Percentiles rank a stretch among this genome's conserved stretches.
Conservation (phyloP, 139 green algal species). For the Picochlorum sp. region DNA sequence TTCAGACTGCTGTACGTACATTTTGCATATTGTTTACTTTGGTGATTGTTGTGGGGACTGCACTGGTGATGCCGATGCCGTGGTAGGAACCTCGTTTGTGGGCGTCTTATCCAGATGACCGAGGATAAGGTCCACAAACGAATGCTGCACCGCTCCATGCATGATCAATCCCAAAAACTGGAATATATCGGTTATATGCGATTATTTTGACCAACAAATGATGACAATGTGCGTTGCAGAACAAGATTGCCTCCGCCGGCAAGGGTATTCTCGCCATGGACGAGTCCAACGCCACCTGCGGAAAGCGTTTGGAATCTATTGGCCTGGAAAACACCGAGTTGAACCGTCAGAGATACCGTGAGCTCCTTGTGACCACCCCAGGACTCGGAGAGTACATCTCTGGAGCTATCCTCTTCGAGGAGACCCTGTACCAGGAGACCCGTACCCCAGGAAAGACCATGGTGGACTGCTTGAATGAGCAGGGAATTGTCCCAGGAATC, state of each 20-base stretch:
- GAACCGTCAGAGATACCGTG: constrained; percentile 93
- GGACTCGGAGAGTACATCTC: constrained; percentile 87
- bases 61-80: not conserved
- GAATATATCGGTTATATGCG: not conserved
- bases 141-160: not conserved
- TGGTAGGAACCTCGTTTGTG: not conserved
- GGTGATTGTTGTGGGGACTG: not conserved
- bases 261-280: constrained; percentile 89
- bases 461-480: constrained; percentile 74
- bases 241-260: constrained; percentile 73
- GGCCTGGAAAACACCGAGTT: constrained; percentile 98
- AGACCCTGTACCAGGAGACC: constrained; percentile 97
- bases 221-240: constrained; percentile 29
- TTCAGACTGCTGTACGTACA: constrained; percentile 66
- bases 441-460: constrained; percentile 67
- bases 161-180: not conserved
- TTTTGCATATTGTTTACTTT: not conserved
- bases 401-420: constrained; percentile 94
- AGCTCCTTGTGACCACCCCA: constrained; percentile 88
- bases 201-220: not conserved
- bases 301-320: constrained; percentile 87
- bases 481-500: constrained; percentile 81
- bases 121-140: not conserved
- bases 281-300: constrained; percentile 96
- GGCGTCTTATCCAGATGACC: no score